Evolutionary conservation across 345 rosid genomes (phyloP).

Genomic region (Psidium friedrichsthalianum): DNA sequence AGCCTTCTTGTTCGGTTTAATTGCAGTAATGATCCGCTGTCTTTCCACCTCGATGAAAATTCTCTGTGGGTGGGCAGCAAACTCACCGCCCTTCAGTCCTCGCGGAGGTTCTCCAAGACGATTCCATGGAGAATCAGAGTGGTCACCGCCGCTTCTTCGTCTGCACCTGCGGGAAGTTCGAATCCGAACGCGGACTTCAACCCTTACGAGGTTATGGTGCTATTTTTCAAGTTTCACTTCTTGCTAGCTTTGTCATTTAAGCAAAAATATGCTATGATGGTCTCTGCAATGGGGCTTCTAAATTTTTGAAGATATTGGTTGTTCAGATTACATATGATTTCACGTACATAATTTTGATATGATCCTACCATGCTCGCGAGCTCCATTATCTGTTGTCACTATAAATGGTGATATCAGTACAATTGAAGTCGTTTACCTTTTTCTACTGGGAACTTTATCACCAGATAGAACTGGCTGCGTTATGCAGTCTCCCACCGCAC

Average conservation of each 20-base stretch:
- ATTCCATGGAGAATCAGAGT: slow-evolving; percentile 23
- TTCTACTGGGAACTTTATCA: rapidly evolving
- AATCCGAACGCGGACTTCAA: slow-evolving; percentile 50
- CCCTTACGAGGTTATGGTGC: slow-evolving; percentile 66
- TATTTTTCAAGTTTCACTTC: neutral
- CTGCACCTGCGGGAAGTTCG: slow-evolving; percentile 71
- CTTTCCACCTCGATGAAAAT: neutral
- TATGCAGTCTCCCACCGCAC: rapidly evolving
- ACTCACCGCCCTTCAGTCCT: neutral
- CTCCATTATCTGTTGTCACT: neutral
- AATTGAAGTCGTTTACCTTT: neutral
- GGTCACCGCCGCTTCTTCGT: slow-evolving; percentile 32
- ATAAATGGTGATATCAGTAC: neutral
- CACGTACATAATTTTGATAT: neutral
- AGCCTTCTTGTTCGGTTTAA: neutral
- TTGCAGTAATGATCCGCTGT: neutral
- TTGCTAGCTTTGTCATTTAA: rapidly evolving
- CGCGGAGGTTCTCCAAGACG: slow-evolving; percentile 16
- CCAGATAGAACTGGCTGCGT: neutral
- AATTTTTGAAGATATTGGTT: neutral
- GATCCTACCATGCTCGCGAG: neutral
- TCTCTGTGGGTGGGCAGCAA: neutral
- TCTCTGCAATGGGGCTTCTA: neutral
- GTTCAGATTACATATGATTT: neutral
- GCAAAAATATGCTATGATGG: neutral